Evolutionary conservation across 345 rosid genomes (phyloP), one percentile per base, ranked within the genome.

Genomic region (Eucalyptus cloeziana): DNA sequence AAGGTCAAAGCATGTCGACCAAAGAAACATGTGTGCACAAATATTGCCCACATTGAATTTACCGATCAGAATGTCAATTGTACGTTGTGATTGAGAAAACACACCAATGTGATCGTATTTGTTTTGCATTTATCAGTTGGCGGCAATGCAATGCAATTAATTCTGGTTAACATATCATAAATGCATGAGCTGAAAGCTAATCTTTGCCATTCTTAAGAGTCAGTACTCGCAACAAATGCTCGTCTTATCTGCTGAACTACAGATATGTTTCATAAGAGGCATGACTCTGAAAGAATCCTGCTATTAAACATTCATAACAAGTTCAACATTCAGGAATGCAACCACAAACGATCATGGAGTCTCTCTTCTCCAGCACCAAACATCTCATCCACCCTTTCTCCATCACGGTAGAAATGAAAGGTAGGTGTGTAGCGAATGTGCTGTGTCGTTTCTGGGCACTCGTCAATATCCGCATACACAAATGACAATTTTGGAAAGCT

Each of bases 321-420:
- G 22, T 25, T 88, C 44, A 10, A 5, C 91, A 11, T 43, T 97
- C 95, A 97, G 58, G 99, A 97, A 87, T 96, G 99, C 89, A 97
- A 89, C 99, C 99, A 97, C 89, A 97, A 87, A 51, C 98, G 97
- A 91, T 97, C 99, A 43, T 92, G 99, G 49, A 98, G 93, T 71
- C 98, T 92, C 92, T 98, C 95, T 89, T 97, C 98, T 85, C 99
- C 98, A 12, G 95, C 96, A 50, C 99, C 99, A 27, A 91, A 95
- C 99, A 98, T 97, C 95, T 98, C 97, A 86, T 98, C 99, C 2
- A 98, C 97, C 90, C 94, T 93, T 88, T 97, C 97, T 3, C 99
- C 99, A 24, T 95, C 96, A 13, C 96, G 94, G 93, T 94, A 97
- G 87, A 98, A 98, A 86, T 95, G 98, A 88, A 98, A 97, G 11